Base-by-base conservation (phyloP, 169 alveolate genomes). In the Plasmodium gaboni region DNA sequence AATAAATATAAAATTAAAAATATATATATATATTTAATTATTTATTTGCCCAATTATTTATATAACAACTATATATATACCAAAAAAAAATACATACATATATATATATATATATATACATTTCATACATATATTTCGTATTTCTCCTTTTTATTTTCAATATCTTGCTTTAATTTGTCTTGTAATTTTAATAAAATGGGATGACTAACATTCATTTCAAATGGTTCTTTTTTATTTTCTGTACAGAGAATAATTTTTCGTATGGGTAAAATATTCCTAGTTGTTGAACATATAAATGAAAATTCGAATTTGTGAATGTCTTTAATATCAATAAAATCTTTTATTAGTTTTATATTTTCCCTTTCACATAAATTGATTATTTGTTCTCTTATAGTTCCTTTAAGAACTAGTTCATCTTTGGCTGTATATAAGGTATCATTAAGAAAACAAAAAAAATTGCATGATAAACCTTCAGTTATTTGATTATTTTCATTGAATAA, bases 281-380 rank as follows among this genome's bases (percentile, higher is more conserved):
- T 83, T 83, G 91, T 83, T 0, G 91, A 83, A 26, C 91, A 68
- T 55, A 83, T 70, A 63, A 83, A 83, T 72, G 86, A 83, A 64
- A 83, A 83, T 55, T 83, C 91, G 32, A 83, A 83, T 28, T 32
- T 71, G n/a, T 60, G 74, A 83, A 83, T 48, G 32, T 83, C 86
- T 15, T 55, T 53, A 32, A 70, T 83, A 28, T 57, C 55, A 50
- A 83, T 83, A 69, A 67, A 22, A 19, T 42, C 65, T 48, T 63
- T 83, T 69, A 68, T 70, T 57, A 83, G 42, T 57, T 55, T 67
- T 5, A 83, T 55, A 32, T 32, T 38, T 28, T 69, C 91, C 38
- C 60, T 60, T 83, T 67, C 74, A 44, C 91, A 83, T 48, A 83
- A 19, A 46, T 69, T 32, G 38, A 83, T 83, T 42, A 83, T 83